Evolutionary conservation across 225 moss, liverwort and hornwort species (phyloP), one percentile per base, ranked within the genome.

Genomic region (Pseudoscleropodium purum): DNA sequence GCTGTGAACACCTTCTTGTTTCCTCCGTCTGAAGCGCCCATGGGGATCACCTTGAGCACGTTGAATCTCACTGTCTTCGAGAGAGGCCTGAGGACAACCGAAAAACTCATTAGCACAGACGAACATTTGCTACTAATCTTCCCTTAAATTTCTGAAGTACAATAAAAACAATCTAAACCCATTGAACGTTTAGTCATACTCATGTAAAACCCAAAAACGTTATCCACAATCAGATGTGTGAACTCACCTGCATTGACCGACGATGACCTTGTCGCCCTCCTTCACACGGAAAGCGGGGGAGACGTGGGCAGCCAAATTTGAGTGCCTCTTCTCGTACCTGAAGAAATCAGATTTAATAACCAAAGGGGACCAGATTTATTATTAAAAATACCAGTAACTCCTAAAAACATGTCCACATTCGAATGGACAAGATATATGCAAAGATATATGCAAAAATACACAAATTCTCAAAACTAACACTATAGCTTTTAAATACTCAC

Each of bases 1-100:
- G 93, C 93, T 79, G 94, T 90, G 39, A 94, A 94, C 88, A 94
- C 94, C 85, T 94, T 94, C 93, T 94, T 94, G 94, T 92, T 94
- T 63, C 94, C 94, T 87, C 93, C 94, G 77, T 94, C 94, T 75
- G 94, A 94, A 84, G 91, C 94, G 9, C 94, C 94, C 93, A 90
- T 88, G 59, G 94, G 94, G 56, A 94, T 94, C 45, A 94, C 94
- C 94, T 94, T 94, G 81, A 94, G 87, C 82, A 94, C 94, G 79
- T 94, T 94, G 87, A 94, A 94, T 54, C 94, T 92, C 89, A 94
- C 94, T 6, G 94, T 94, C 91, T 94, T 94, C 82, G 94, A 94
- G 33, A 94, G 86, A 88, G 94, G 94, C 86, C 93, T 94, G 90
- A 37, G 60, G 11, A 31, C 30, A 21, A 81, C 61, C 15, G 25